Evolutionary conservation across 2,329 filamentous ascomycete genomes (phyloP), one percentile per base, ranked within the genome.

Genomic region (Neonectria hederae): DNA sequence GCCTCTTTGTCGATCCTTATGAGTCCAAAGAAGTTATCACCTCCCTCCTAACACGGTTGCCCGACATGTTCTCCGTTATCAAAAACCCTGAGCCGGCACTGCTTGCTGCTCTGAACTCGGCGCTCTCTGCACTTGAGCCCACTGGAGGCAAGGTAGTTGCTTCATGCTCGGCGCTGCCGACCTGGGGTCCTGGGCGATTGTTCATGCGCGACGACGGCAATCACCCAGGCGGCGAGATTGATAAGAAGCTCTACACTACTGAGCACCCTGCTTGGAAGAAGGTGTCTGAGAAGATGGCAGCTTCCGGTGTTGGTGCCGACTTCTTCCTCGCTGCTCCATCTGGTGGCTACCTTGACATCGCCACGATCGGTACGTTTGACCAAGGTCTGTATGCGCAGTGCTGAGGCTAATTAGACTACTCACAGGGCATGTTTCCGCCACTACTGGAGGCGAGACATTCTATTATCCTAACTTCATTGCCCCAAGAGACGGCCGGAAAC

Each of bases 391-490:
- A 32, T 22, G 2, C 7, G 35, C 19, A n/a, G 9, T 21, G 7
- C 10, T 19, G 38, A 26, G 35, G 24, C 58, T 67, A 54, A 62
- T 17, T 61, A 60, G 76, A 69, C 75, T 58, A 17, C 26, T 26
- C 24, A 21, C 58, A 90, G 92, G 94, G 45, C 92, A 97, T 78
- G 87, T 97, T 22, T 88, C 96, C 32, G 89, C 93, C 45, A 90
- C 92, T 30, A 97, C 93, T n/a, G 96, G 96, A 62, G 96, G 96
- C 67, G 96, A 99, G 78, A 92, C 91, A 0, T 99, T 94, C 80
- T 97, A 97, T 81, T 99, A 97, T 77, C 94, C 96, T 49, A 99
- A 98, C 78, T 99, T 97, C 82, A 90, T 97, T 63, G 89, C 91
- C 8, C 92, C 92, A 8, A 89, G 96, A 40, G 96, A 99, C 78